A percentile compares a stretch with the other conserved stretches of the same genome.
These are phyloP conservation scores for Talaromyces ruber DNA, from an alignment of 495 filamentous ascomycete genomes.

Conservation along the genomic window DNA sequence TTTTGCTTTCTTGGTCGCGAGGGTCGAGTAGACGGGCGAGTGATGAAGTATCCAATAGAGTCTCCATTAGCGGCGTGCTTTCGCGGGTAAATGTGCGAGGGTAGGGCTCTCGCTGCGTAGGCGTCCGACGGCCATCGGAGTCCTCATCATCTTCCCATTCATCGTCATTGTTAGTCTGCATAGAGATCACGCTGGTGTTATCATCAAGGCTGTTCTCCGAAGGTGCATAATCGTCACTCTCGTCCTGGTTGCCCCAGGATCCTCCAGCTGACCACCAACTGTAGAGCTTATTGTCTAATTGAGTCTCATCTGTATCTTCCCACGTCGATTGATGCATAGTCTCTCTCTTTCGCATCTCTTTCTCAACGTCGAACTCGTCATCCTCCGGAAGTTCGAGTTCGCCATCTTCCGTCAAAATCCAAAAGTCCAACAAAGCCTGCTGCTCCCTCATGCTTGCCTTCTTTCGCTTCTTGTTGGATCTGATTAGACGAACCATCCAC, in stretches of 20 bases:
- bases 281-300: conserved; percentile 66
- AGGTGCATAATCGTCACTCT: conserved; percentile 60
- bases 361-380: conserved; percentile 68
- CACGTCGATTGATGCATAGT: conserved; percentile 22
- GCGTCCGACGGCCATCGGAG: conserved; percentile 61
- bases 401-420: conserved; percentile 49
- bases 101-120: conserved; percentile 50
- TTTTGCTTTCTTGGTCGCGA: conserved; percentile 61
- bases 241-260: conserved; percentile 74
- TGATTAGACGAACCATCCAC: conserved; percentile 43
- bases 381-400: conserved; percentile 46
- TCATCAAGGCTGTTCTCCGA: conserved; percentile 54
- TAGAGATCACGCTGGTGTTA: conserved; percentile 68
- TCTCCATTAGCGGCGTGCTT: conserved; percentile 50
- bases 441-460: conserved; percentile 10
- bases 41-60: conserved; percentile 53
- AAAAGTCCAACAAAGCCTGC: conserved; percentile 44
- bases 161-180: conserved; percentile 41
- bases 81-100: conserved; percentile 39
- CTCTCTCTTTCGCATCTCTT: conserved; percentile 55
- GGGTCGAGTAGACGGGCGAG: conserved; percentile 83
- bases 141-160: conserved; percentile 44
- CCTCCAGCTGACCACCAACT: conserved; percentile 70
- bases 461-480: conserved; percentile 13
- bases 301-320: conserved; percentile 45